phyloP scores from a whole-genome alignment of 768 basidiomycete genomes.

The Hydnomerulius pinastri region DNA sequence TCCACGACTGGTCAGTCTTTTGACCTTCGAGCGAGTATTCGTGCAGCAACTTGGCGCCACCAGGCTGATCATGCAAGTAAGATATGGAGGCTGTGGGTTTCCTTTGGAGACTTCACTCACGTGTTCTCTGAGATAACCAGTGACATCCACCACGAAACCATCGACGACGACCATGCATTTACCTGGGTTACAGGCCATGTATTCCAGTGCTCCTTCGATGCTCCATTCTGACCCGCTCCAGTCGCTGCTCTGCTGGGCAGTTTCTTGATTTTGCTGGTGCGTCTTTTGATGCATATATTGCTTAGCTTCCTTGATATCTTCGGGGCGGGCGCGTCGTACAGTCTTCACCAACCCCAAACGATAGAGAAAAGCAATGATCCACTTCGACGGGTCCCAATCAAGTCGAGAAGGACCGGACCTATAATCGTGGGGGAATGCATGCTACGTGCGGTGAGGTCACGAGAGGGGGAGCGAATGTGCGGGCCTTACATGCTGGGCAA shows the following conservation, averaged over 20 bases:
- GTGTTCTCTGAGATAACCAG: slow-evolving; percentile 63
- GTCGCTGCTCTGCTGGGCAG: slow-evolving; percentile 11
- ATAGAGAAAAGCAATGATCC: slow-evolving; percentile 63
- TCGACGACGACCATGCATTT: slow-evolving; percentile 58
- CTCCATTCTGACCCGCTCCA: slow-evolving; percentile 49
- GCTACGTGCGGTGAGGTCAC: slow-evolving; percentile 39
- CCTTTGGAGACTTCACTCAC: slow-evolving; percentile 43
- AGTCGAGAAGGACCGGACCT: slow-evolving; percentile 59
- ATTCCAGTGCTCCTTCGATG: slow-evolving; percentile 32
- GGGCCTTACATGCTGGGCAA: slow-evolving; percentile 44
- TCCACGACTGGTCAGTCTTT: slow-evolving; percentile 21
- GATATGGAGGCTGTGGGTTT: neutral
- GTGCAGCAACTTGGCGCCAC: slow-evolving; percentile 55
- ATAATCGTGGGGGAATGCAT: slow-evolving; percentile 79
- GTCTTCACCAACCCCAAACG: slow-evolving; percentile 46
- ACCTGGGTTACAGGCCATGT: slow-evolving; percentile 32
- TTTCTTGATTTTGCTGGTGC: slow-evolving; percentile 15
- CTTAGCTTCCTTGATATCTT: slow-evolving; percentile 51
- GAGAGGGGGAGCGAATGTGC: neutral
- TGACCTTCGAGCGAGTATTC: slow-evolving; percentile 41
- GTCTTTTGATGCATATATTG: slow-evolving; percentile 50
- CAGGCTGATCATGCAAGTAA: slow-evolving; percentile 48
- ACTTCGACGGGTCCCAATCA: slow-evolving; percentile 85
- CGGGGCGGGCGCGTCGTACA: slow-evolving; percentile 49
- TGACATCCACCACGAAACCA: slow-evolving; percentile 62